Evolutionary conservation across 805 yeast species (phyloP), one percentile per base, ranked within the genome.

Genomic region (Geotrichum ghanense): DNA sequence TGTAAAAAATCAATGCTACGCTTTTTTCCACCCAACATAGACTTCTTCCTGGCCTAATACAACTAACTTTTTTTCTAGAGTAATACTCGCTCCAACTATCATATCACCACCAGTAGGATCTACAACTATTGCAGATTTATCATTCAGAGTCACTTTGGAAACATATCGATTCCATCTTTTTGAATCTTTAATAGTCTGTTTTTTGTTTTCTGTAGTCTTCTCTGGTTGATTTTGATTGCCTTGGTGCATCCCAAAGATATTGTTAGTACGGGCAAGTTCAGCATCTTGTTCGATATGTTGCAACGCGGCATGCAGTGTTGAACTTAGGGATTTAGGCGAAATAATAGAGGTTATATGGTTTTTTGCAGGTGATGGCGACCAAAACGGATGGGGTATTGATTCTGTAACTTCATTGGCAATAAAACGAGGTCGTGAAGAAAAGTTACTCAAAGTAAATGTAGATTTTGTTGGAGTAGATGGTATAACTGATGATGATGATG

Each of bases 301-400:
- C 16, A 31, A 16, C 16, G 37, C 12, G 16, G 37, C 12, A 12
- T 31, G 37, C 5, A 31, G 37, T n/a, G 12, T n/a, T 31, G 12
- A 16, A 5, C 19, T n/a, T 6, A 31, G 37, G 37, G 19, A 16
- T 4, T 53, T 52, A 10, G 44, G 46, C 3, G 26, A 12, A 14
- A 31, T 34, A 22, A 34, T 26, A 34, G 34, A 42, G 6, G 20
- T 47, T 2, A 46, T 21, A n/a, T 26, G 27, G 3, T 21, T 24
- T 35, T 52, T 50, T 40, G 46, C 50, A 2, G 53, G 53, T 9
- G 53, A 47, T 12, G 55, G 55, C 2, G 53, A 52, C 50, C 51
- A 49, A 12, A 31, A 31, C 12, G 37, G 37, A n/a, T 31, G 37
- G n/a, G n/a, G n/a, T n/a, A n/a, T n/a, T n/a, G n/a, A n/a, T n/a